A percentile compares a stretch with the other conserved stretches of the same genome.
Conservation (phyloP, 805 yeast genomes). For the Yarrowia keelungensis region DNA sequence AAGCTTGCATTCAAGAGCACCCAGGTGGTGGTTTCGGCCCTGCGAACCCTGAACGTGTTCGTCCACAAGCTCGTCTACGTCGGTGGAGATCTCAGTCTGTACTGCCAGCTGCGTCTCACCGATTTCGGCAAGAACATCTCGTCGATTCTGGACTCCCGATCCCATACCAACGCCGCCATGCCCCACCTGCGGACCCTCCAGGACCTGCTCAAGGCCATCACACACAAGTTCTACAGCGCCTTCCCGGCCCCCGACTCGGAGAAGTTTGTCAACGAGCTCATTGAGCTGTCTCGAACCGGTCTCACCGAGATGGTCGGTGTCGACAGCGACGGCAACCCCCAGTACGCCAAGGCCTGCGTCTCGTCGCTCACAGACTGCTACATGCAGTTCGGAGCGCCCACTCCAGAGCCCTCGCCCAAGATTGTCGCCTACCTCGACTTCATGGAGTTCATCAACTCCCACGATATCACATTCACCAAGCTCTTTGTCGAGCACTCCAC, state of each 20-base stretch:
- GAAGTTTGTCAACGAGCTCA: constrained; percentile 38
- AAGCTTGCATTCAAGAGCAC: constrained; percentile 36
- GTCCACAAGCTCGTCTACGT: constrained; percentile 32
- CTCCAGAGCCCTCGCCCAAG: constrained; percentile 36
- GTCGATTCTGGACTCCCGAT: constrained; percentile 42
- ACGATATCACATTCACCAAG: constrained; percentile 43
- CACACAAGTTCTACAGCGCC: constrained; percentile 39
- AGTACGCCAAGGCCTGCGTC: constrained; percentile 43
- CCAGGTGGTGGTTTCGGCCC: constrained; percentile 27
- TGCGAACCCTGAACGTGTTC: constrained; percentile 25
- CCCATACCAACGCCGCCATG: constrained; percentile 42
- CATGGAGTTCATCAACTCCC: constrained; percentile 43
- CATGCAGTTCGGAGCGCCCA: constrained; percentile 1
- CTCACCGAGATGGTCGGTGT: constrained; percentile 42
- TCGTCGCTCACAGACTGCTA: constrained; percentile 37
- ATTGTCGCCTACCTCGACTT: constrained; percentile 46
- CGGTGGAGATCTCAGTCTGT: constrained; percentile 40
- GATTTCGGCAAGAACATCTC: constrained; percentile 43
- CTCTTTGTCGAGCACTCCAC: constrained; percentile 44
- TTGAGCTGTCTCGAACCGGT: constrained; percentile 39
- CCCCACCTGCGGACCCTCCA: constrained; percentile 44
- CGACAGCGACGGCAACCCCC: constrained; percentile 25
- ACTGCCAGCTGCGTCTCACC: constrained; percentile 43
- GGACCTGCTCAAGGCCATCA: constrained; percentile 44
- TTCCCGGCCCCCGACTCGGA: constrained; percentile 40